phyloP scores from a whole-genome alignment of 1,284 basidiomycete species.

The Irpex sp. region DNA sequence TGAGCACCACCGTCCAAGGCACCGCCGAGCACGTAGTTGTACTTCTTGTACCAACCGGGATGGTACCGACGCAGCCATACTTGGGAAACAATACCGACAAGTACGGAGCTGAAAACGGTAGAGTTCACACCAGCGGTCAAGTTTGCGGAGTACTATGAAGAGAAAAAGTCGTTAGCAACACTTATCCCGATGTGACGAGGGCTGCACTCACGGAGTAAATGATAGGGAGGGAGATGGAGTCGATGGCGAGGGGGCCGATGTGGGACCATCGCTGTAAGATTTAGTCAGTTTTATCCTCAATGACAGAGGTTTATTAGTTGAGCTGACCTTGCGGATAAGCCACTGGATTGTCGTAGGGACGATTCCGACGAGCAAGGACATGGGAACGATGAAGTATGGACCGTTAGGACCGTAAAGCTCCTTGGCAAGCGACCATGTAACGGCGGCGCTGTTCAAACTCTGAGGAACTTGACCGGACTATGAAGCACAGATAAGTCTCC shows the following conservation, averaged over 20 bases:
- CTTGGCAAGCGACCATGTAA: conserved; percentile 64
- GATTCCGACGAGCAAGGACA: conserved; percentile 50
- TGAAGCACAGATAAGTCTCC: neutral
- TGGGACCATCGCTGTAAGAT: conserved; percentile 40
- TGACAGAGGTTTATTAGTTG: no score
- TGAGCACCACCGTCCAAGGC: conserved; percentile 69
- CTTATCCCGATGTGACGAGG: neutral
- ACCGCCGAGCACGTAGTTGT: conserved; percentile 67
- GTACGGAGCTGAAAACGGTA: conserved; percentile 42
- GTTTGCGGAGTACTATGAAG: conserved; percentile 38
- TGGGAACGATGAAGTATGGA: conserved; percentile 52
- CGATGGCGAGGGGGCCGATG: conserved; percentile 45
- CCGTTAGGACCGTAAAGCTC: conserved; percentile 50
- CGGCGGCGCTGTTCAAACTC: conserved; percentile 51
- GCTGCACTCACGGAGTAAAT: conserved; percentile 43
- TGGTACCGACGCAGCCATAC: conserved; percentile 54
- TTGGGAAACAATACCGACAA: conserved; percentile 56
- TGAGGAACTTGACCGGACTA: conserved; percentile 23
- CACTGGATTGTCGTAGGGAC: conserved; percentile 48
- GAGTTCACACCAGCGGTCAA: conserved; percentile 52
- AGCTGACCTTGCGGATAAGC: conserved; percentile 43
- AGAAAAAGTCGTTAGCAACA: conserved; percentile 3
- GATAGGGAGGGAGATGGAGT: conserved; percentile 48
- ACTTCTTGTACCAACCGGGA: conserved; percentile 54
- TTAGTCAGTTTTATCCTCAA: neutral